Conservation (phyloP, 345 rosid species). For the Euclidium syriacum region DNA sequence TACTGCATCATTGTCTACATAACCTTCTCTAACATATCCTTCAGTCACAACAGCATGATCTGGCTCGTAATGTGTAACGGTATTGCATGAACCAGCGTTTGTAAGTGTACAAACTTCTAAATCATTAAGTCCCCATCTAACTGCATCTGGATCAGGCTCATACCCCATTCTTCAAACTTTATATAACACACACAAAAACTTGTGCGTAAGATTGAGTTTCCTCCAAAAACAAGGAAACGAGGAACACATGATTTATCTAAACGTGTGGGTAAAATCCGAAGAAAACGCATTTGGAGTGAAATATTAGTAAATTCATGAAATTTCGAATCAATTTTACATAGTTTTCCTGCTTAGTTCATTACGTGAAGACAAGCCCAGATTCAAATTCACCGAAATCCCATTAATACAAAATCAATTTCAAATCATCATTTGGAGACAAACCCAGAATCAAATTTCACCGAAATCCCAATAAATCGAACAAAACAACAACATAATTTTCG, state of each 20-base stretch:
- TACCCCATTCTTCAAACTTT: slow-evolving; percentile 23
- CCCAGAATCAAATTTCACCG: slow-evolving; percentile 15
- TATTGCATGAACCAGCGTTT: slow-evolving; percentile 43
- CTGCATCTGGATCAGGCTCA: slow-evolving; percentile 64
- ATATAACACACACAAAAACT: neutral
- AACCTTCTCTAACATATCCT: slow-evolving; percentile 52
- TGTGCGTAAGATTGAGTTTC: neutral
- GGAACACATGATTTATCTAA: neutral
- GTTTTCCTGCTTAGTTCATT: too few species aligned
- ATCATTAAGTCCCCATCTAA: slow-evolving; percentile 74
- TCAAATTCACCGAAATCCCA: too few species aligned
- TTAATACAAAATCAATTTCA: too few species aligned
- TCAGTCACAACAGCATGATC: slow-evolving; percentile 40
- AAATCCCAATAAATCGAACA: slow-evolving; percentile 1
- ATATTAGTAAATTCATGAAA: too few species aligned
- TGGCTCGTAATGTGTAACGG: slow-evolving; percentile 46
- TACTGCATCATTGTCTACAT: slow-evolving; percentile 67
- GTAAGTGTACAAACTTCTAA: slow-evolving; percentile 55
- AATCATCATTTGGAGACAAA: slow-evolving; percentile 12
- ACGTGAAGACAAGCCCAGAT: too few species aligned
- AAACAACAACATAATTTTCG: neutral
- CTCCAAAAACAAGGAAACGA: slow-evolving; percentile 22
- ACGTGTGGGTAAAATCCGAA: neutral
- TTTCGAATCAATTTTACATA: too few species aligned
- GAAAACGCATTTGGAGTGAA: neutral